Conservation (phyloP, 208 protist genomes). For the Histomonas meleagridis region DNA sequence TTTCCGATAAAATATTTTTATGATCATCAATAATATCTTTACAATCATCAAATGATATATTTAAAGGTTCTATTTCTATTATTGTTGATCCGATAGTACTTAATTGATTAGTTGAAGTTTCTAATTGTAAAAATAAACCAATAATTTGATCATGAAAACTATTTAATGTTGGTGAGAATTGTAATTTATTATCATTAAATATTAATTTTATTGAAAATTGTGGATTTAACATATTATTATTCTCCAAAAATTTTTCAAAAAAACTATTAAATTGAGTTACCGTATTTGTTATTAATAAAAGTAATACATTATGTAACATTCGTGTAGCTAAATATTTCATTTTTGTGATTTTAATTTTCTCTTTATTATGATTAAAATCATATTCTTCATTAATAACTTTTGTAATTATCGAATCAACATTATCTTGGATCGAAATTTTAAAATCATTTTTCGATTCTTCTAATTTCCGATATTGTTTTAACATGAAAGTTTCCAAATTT, state of each 20-base stretch:
- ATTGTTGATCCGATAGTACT: background rate
- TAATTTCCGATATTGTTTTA: background rate
- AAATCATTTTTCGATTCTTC: background rate
- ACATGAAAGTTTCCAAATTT: background rate
- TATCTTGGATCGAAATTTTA: background rate
- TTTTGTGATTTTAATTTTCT: background rate
- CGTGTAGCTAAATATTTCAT: background rate
- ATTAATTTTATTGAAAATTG: background rate
- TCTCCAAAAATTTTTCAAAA: background rate
- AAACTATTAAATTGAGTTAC: background rate
- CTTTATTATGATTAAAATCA: background rate
- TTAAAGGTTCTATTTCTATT: background rate
- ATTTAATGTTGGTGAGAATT: background rate
- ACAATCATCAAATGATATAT: background rate
- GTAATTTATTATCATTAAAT: background rate
- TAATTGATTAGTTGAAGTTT: background rate
- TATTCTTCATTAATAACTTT: too few species aligned
- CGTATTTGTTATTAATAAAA: background rate
- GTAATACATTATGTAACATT: constrained; percentile 28
- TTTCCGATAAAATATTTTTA: background rate
- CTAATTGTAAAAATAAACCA: background rate
- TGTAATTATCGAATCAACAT: background rate
- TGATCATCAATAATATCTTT: background rate
- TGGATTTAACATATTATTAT: background rate
- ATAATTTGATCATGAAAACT: background rate